These are phyloP conservation scores for Aciculoconidium aculeatum DNA, from an alignment of 805 yeast genomes.

Conservation along the genomic window DNA sequence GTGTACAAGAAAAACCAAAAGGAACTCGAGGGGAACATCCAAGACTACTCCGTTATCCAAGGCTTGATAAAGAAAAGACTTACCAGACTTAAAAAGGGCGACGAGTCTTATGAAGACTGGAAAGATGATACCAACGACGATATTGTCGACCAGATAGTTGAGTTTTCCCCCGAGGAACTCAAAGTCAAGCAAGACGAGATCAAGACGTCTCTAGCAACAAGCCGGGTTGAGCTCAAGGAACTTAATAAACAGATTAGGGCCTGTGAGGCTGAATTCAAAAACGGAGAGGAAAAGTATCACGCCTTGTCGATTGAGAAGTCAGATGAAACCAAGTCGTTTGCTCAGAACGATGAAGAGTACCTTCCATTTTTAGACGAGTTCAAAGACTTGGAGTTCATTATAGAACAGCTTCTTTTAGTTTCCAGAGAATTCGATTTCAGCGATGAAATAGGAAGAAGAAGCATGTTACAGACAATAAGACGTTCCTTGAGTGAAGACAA, in stretches of 20 bases:
- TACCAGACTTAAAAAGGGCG: slow-evolving; percentile 13
- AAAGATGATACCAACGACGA: slow-evolving; percentile 12
- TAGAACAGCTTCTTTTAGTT: slow-evolving; percentile 64
- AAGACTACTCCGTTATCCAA: slow-evolving; percentile 11
- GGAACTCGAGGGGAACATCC: slow-evolving; percentile 6
- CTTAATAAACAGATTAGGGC: slow-evolving; percentile 7
- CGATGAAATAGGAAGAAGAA: slow-evolving; percentile 86
- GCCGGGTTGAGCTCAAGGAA: slow-evolving; percentile 5
- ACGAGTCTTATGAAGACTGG: slow-evolving; percentile 13
- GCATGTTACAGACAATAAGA: slow-evolving; percentile 47
- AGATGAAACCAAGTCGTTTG: slow-evolving; percentile 6
- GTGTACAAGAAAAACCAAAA: slow-evolving; percentile 8
- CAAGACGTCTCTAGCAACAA: slow-evolving; percentile 4
- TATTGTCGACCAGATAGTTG: slow-evolving; percentile 9
- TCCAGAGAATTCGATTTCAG: slow-evolving; percentile 75
- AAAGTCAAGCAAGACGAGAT: slow-evolving; percentile 9
- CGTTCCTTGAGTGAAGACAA: slow-evolving; percentile 53
- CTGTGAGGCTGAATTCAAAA: slow-evolving; percentile 8
- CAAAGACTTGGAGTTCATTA: slow-evolving; percentile 62
- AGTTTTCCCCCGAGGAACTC: slow-evolving; percentile 9
- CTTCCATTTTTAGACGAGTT: slow-evolving; percentile 38
- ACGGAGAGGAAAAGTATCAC: slow-evolving; percentile 7
- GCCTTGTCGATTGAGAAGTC: slow-evolving; percentile 7
- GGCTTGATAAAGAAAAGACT: slow-evolving; percentile 10
- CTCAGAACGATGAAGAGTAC: slow-evolving; percentile 17